A percentile compares a stretch with the other conserved stretches of the same genome.
These are phyloP conservation scores for Osmanthus fragrans DNA, from an alignment of 257 asterid species.

Conservation along the genomic window DNA sequence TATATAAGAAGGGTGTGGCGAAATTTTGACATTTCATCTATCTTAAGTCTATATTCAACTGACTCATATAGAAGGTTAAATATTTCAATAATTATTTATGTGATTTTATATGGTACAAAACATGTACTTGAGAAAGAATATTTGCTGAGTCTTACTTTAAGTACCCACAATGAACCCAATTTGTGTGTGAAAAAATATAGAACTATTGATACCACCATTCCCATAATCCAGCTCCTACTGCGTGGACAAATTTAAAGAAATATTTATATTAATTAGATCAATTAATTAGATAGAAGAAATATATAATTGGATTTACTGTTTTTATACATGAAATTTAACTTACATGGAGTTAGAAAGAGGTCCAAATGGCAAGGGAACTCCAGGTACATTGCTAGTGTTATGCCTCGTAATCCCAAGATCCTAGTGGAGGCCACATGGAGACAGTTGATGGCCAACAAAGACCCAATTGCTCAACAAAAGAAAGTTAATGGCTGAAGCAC, in stretches of 20 bases:
- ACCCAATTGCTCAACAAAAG: too few relatives aligned
- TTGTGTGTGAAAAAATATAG: slow-evolving; percentile 61
- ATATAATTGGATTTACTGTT: not conserved
- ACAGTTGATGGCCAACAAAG: too few relatives aligned
- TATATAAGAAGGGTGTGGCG: too few relatives aligned
- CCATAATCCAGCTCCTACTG: slow-evolving; percentile 73
- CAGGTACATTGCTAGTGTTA: slow-evolving; percentile 25
- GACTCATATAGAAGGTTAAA: too few relatives aligned
- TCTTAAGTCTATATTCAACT: too few relatives aligned
- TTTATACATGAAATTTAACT: slow-evolving; percentile 7
- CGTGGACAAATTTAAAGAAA: not conserved
- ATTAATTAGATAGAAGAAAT: not conserved
- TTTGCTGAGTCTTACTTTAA: slow-evolving; percentile 44
- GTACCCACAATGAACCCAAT: slow-evolving; percentile 66
- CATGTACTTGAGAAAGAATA: not conserved
- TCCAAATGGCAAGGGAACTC: slow-evolving; percentile 51
- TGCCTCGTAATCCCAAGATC: too few relatives aligned
- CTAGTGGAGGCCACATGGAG: too few relatives aligned
- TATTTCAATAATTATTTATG: too few relatives aligned
- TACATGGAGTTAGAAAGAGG: slow-evolving; percentile 23
- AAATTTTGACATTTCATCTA: too few relatives aligned
- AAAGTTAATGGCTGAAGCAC: too few relatives aligned
- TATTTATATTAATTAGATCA: too few relatives aligned
- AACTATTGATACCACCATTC: slow-evolving; percentile 47
- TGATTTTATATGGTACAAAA: too few relatives aligned